Base-by-base conservation (phyloP, 495 filamentous ascomycete genomes). In the Lasiosphaeria miniovina region DNA sequence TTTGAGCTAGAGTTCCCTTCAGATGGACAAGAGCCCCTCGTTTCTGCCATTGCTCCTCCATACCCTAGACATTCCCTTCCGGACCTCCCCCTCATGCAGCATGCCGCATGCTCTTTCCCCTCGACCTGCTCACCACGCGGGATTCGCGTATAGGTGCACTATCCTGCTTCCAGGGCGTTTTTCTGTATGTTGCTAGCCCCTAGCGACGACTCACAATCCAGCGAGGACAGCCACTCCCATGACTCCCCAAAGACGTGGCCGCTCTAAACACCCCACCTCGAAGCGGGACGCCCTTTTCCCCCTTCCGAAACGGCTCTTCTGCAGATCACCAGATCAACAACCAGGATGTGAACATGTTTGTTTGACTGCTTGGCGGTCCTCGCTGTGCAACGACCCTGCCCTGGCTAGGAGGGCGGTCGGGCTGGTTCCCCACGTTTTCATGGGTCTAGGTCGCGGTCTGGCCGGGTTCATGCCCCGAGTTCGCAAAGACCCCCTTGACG, bases 281-380 rank as follows among this genome's bases (percentile, higher is more conserved):
- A 32, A 40, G 35, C 54, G 32, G 12, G 12, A 31, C 41, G 35
- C 36, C 50, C 51, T 10, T 36, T 32, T 56, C 49, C 36, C 41
- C 46, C 43, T 43, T 46, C 52, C 51, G 15, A 49, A 58, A 36
- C 32, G 10, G 51, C 24, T 51, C 45, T 12, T 58, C 49, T 65
- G 62, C 65, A 68, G 62, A 65, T 68, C 60, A 63, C 41, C 40
- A 46, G 62, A 59, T 56, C 60, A 57, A 54, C 48, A 43, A 49
- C 57, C 35, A 36, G 54, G 46, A 38, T 24, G 24, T 24, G 24
- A 24, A 24, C 24, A 24, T 53, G 3, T 24, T 33, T 1, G 41
- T 55, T 52, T 61, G 43, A 55, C 48, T 53, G 3, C 36, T 33
- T 3, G 41, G 59, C 52, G 57, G 43, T 50, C 48, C 50, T 51